These are phyloP conservation scores for Pleomassaria siparia DNA, from an alignment of 2,329 filamentous ascomycete species.

Conservation along the genomic window DNA sequence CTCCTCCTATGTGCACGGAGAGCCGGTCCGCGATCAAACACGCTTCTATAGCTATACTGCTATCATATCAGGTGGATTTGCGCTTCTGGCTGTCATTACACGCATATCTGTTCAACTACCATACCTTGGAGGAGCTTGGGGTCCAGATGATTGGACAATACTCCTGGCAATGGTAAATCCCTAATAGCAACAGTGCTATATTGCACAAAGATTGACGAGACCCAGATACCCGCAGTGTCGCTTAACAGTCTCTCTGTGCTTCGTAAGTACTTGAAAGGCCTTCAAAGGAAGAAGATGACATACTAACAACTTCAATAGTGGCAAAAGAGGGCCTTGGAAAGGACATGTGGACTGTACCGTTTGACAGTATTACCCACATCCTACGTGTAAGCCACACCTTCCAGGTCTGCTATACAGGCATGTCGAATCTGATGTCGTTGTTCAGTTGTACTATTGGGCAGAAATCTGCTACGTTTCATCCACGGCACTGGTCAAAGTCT, in stretches of 20 bases:
- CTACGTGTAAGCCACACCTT: conserved; percentile 25
- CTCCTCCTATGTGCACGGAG: conserved; percentile 36
- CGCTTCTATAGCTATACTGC: conserved; percentile 35
- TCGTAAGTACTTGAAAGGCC: conserved; percentile 7
- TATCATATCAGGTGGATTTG: conserved; percentile 36
- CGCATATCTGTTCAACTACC: conserved; percentile 40
- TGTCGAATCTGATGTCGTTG: not conserved
- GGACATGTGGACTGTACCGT: conserved; percentile 54
- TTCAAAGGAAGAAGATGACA: conserved; percentile 7
- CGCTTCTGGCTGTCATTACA: conserved; percentile 36
- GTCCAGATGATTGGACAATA: conserved; percentile 45
- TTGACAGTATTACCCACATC: conserved; percentile 49
- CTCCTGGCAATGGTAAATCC: conserved; percentile 38
- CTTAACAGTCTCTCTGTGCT: conserved; percentile 20
- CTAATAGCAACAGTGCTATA: conserved; percentile 13
- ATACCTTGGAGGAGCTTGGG: conserved; percentile 40
- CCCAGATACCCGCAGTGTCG: too few species aligned
- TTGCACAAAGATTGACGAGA: conserved; percentile 8
- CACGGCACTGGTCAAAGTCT: conserved; percentile 29
- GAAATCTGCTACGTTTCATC: conserved; percentile 23
- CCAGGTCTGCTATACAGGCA: not conserved
- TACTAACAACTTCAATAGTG: conserved; percentile 9
- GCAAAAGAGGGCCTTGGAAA: conserved; percentile 49
- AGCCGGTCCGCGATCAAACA: conserved; percentile 40
- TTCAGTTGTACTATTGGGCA: conserved; percentile 25